Evolutionary conservation across 2,329 filamentous ascomycete genomes (phyloP), one percentile per base, ranked within the genome.

Genomic region (Colletotrichum sp.): DNA sequence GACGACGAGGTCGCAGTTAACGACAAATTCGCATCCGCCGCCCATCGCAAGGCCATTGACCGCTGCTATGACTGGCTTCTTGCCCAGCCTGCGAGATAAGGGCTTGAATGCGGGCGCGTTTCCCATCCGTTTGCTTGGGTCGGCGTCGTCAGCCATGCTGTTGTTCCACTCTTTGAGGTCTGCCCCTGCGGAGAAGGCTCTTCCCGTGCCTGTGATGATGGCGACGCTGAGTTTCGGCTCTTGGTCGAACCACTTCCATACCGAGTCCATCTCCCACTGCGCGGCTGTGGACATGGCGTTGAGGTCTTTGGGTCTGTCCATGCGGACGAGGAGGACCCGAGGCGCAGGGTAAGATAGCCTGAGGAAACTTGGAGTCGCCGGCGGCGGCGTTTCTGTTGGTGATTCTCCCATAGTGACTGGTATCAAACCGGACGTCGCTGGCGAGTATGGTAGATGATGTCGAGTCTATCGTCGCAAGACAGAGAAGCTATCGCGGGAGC

Each of bases 21-120:
- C 82, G 11, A 87, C 86, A 78, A 90, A 89, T 82, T 92, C 90
- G 78, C 91, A 91, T 0, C 90, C 90, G 6, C 90, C 90, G 0
- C 90, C 90, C 63, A 91, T 83, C 2, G 89, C 89, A 76, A 89
- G 87, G 0, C 90, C 90, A 82, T 92, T 92, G 5, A 92, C 89
- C 3, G 90, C 90, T 11, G 89, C 90, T 80, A 92, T 90, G 62
- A 92, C 86, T 2, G 90, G 90, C 82, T 92, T 92, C 84, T 91
- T 92, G 83, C 81, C 64, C 78, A 74, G 61, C 19, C 76, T 30
- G 13, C 74, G 70, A 55, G 89, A 90, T 16, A 93, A 80, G 0
- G 74, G 74, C 30, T 49, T 74, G 55, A 77, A 77, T 7, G 69
- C 74, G 16, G 76, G 74, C 7, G 74, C 74, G 55, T 77, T 77